Base-by-base conservation (phyloP, 1,139 yeast species). In the Scheffersomyces segobiensis region DNA sequence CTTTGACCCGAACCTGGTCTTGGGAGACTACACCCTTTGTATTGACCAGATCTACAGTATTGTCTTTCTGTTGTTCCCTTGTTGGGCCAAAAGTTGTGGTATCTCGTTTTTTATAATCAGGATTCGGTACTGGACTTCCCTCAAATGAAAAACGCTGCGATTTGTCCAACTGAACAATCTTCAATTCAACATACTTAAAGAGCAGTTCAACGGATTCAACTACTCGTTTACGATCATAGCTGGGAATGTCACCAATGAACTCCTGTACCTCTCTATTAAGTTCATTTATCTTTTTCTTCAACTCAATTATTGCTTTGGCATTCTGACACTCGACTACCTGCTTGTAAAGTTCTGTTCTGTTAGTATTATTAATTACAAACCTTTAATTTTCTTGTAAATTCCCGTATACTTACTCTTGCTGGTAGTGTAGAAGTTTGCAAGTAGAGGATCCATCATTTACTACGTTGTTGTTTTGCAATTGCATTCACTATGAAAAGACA, bases 51-150 rank as follows among this genome's bases (percentile, higher is more conserved):
- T 32, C 17, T 2, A 7, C 42, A 32, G 42, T 32, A 10, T 32
- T 32, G 17, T 32, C 42, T 32, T 32, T n/a, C n/a, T n/a, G n/a
- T n/a, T n/a, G n/a, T n/a, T n/a, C n/a, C 26, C 26, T 24, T 7
- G 26, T 5, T 7, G 26, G 26, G 26, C 26, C 26, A 24, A 5
- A 5, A 5, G 6, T 24, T 24, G 42, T 32, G 12, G 3, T 32
- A 32, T 32, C 42, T 32, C 42, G 42, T 12, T 10, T 32, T 10
- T 32, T 32, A 17, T 32, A 32, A 17, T 14, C 42, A 32, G 42
- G 42, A 17, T 12, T 32, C 14, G 66, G 65, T 3, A 67, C 57
- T 0, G 80, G 80, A 1, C 57, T 67, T 1, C 80, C 80, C 22
- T 50, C 55, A 54, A 76, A 77, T 46, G 56, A 54, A 56, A 77